These are phyloP conservation scores for Mycena indigotica DNA, from an alignment of 768 basidiomycete genomes.

Conservation along the genomic window DNA sequence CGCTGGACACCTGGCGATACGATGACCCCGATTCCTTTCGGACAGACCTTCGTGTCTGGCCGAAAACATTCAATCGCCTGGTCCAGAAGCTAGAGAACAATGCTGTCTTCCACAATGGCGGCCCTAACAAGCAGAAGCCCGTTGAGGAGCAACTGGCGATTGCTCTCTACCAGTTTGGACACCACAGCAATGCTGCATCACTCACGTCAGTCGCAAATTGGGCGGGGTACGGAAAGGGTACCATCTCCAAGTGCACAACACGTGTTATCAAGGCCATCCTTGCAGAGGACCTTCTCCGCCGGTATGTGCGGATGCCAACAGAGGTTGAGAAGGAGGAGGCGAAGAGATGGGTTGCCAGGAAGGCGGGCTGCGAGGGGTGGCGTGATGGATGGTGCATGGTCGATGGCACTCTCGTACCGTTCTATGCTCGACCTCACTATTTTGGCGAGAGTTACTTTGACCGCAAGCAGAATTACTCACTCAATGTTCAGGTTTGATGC, in stretches of 20 bases:
- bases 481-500: slow-evolving; percentile 35
- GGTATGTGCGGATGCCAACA: slow-evolving; percentile 31
- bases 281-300: slow-evolving; percentile 23
- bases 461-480: slow-evolving; percentile 39
- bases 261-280: slow-evolving; percentile 35
- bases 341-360: slow-evolving; percentile 37
- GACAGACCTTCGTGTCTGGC: slow-evolving; percentile 30
- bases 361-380: slow-evolving; percentile 28
- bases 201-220: slow-evolving; percentile 34
- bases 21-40: slow-evolving; percentile 29
- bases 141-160: slow-evolving; percentile 38
- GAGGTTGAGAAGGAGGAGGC: slow-evolving; percentile 37
- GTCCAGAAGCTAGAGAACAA: slow-evolving; percentile 24
- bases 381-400: slow-evolving; percentile 38
- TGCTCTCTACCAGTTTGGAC: slow-evolving; percentile 40
- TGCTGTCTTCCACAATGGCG: slow-evolving; percentile 30
- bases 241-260: slow-evolving; percentile 28
- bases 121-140: slow-evolving; percentile 28
- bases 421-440: slow-evolving; percentile 32
- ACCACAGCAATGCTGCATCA: slow-evolving; percentile 39
- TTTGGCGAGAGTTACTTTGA: slow-evolving; percentile 42
- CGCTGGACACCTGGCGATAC: slow-evolving; percentile 11
- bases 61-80: slow-evolving; percentile 37
- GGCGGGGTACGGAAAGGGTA: slow-evolving; percentile 38
- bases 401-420: slow-evolving; percentile 41